A percentile compares a stretch with the other conserved stretches of the same genome.
Conservation (phyloP, 805 yeast genomes). For the Clavispora vitiphila region DNA sequence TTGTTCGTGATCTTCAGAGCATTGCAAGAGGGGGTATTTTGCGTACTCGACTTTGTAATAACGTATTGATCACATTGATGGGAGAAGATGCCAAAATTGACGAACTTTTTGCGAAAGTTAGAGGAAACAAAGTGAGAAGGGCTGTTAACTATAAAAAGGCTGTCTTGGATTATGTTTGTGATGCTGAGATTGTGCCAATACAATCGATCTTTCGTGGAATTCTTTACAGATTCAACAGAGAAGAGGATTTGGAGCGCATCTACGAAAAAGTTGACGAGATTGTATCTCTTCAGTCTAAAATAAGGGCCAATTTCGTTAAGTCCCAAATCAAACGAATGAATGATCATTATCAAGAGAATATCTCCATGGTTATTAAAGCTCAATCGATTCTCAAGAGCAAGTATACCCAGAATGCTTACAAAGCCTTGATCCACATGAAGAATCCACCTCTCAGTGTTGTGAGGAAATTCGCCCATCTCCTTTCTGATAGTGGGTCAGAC, state of each 20-base stretch:
- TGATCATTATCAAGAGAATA: conserved; percentile 50
- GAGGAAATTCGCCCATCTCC: conserved; percentile 66
- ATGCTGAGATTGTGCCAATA: conserved; percentile 30
- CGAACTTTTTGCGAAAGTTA: conserved; percentile 36
- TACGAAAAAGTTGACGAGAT: conserved; percentile 40
- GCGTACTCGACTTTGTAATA: conserved; percentile 39
- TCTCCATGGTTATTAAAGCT: conserved; percentile 58
- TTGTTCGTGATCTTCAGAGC: conserved; percentile 32
- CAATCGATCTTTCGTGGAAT: conserved; percentile 66
- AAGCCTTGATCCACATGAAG: conserved; percentile 57
- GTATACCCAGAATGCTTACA: conserved; percentile 68
- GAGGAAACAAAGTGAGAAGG: conserved; percentile 39
- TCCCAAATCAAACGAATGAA: conserved; percentile 23
- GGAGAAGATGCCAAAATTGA: conserved; percentile 35
- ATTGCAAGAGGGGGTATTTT: conserved; percentile 42
- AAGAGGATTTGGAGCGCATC: conserved; percentile 48
- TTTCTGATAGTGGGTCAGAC: conserved; percentile 70
- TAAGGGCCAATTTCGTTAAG: conserved; percentile 47
- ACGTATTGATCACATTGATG: conserved; percentile 37
- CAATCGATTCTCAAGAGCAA: conserved; percentile 71
- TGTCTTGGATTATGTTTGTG: conserved; percentile 12
- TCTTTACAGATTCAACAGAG: conserved; percentile 51
- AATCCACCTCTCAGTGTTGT: conserved; percentile 79
- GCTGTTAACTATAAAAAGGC: conserved; percentile 16
- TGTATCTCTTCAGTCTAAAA: conserved; percentile 47